Base-by-base conservation (phyloP, 306 rosid species). In the Benincasa hispida region DNA sequence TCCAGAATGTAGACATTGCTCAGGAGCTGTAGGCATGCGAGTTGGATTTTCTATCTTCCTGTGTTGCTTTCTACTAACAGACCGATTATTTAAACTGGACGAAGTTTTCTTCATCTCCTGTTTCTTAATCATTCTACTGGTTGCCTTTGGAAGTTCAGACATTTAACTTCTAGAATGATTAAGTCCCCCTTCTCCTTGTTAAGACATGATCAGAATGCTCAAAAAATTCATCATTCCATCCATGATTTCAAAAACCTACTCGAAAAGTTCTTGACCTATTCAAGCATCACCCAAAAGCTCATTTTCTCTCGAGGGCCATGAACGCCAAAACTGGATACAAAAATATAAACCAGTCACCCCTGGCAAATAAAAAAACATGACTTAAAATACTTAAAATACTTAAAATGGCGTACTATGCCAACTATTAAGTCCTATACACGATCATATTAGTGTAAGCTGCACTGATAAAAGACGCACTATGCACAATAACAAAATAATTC, bases 21-120 rank as follows among this genome's bases (percentile, higher is more conserved):
- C 96, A 22, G 86, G 75, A 76, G 88, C 55, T 25, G 93, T 83
- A 62, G 86, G 69, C n/a, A 88, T 83, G 22, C 98, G 87, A 8
- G 82, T 74, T 14, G 99, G 99, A 69, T 89, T 92, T 77, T 95
- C 98, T 14, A 90, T 90, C 87, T 95, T 95, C 74, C 99, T 87
- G 15, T 87, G 82, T 60, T 87, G 98, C 90, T 90, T 95, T 81
- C 85, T 88, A 24, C 87, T 81, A 41, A 84, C 81, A 74, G 77
- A 63, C 76, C 84, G 92, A 81, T 77, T 88, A 79, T 79, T 82
- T 28, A 88, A 81, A 81, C 85, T 84, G 54, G 87, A 81, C 37
- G 89, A 88, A 82, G 82, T 76, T 63, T 89, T 95, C 79, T 82
- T 95, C 9, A 88, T 66, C 48, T 92, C 99, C 76, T 83, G 91